Percentiles rank a stretch among this genome's conserved stretches.
Evolutionary conservation across 495 filamentous ascomycete species (phyloP).

Genomic region (Geopyxis carbonaria): DNA sequence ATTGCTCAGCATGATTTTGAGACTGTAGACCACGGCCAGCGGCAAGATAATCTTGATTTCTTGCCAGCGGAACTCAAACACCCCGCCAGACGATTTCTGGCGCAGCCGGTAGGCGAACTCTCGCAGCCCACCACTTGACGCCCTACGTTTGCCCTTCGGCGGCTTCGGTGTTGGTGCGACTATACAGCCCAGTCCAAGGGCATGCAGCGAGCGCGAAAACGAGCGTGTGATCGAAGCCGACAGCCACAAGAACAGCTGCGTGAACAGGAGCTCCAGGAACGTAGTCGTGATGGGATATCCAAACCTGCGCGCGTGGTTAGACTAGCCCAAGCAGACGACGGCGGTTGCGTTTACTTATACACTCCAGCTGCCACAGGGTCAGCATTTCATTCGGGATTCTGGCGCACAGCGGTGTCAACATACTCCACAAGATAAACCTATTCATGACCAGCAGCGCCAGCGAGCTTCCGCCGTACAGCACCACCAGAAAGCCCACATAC

Average conservation of each 20-base stretch:
- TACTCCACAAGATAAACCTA: conserved; percentile 32
- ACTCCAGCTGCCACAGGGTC: conserved; percentile 31
- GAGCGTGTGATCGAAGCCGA: conserved; percentile 28
- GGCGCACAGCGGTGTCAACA: too few relatives aligned
- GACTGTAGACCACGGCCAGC: conserved; percentile 31
- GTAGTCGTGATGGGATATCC: conserved; percentile 35
- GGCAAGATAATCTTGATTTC: conserved; percentile 30
- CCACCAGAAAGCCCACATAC: conserved; percentile 32
- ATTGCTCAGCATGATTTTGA: conserved; percentile 34
- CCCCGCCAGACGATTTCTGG: conserved; percentile 27
- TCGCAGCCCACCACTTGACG: conserved; percentile 23
- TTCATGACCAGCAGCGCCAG: conserved; percentile 34
- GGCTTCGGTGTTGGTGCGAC: conserved; percentile 24
- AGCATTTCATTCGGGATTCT: too few relatives aligned
- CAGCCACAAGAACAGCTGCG: conserved; percentile 30
- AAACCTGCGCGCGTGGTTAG: too few relatives aligned
- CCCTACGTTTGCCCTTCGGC: conserved; percentile 21
- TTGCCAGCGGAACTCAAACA: conserved; percentile 33
- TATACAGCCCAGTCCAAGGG: conserved; percentile 27
- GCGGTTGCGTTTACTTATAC: conserved; percentile 27
- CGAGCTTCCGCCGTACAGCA: conserved; percentile 29
- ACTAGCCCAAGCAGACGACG: too few relatives aligned
- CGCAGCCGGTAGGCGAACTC: conserved; percentile 29
- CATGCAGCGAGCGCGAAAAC: conserved; percentile 25
- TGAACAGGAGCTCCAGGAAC: conserved; percentile 33